phyloP scores from a whole-genome alignment of 306 rosid species.

The Fragaria nilgerrensis region DNA sequence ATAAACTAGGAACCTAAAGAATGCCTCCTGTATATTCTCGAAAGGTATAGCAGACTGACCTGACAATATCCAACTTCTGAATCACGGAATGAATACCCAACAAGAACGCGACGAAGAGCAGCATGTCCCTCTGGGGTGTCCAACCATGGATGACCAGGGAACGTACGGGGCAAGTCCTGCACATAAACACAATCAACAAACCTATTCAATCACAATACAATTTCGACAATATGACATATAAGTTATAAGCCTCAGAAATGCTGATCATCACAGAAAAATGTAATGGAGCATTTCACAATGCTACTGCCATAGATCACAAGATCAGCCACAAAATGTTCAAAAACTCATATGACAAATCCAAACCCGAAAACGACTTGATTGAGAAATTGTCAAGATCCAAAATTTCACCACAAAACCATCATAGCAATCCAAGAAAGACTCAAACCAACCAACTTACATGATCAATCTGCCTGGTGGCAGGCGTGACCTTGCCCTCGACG shows the following conservation, averaged over 20 bases:
- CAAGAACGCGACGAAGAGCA: conserved; percentile 92
- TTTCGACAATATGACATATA: not conserved
- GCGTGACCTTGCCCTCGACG: conserved; percentile 88
- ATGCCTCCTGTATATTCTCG: not conserved
- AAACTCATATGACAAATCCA: not conserved
- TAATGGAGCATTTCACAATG: not conserved
- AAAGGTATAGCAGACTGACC: conserved; percentile 31
- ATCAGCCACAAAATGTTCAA: not conserved
- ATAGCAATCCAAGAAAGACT: conserved; percentile 23
- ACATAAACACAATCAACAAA: conserved; percentile 8
- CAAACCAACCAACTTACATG: conserved; percentile 58
- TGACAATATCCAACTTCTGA: conserved; percentile 99
- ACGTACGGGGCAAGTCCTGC: conserved; percentile 94
- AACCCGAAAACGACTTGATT: not conserved
- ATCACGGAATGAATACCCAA: conserved; percentile 96
- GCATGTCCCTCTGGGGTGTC: conserved; percentile 97
- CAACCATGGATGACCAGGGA: conserved; percentile 97
- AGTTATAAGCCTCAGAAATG: not conserved
- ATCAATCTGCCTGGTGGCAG: conserved; percentile 97
- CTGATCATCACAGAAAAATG: not conserved
- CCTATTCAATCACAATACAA: not conserved
- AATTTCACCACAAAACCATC: conserved; percentile 7
- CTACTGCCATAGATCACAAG: not conserved
- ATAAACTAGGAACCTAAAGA: not conserved
- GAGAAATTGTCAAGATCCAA: not conserved